Evolutionary conservation across 2,329 filamentous ascomycete species (phyloP).

Genomic region (Oidium heveae): DNA sequence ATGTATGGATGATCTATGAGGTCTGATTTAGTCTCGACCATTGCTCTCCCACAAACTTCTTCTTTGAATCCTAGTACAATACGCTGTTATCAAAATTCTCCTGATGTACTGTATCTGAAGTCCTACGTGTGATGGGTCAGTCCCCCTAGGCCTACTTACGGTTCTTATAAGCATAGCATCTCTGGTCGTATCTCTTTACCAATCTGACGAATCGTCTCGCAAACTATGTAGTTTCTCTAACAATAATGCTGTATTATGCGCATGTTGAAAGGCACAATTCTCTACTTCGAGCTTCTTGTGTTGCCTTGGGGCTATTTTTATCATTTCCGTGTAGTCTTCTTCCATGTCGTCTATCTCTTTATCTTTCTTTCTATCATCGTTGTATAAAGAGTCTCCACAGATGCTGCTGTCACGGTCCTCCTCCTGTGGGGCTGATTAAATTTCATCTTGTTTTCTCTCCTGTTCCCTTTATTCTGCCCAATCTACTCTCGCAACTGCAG

Average conservation of each 20-base stretch:
- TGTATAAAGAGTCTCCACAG: background rate
- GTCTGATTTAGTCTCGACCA: background rate
- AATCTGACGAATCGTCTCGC: background rate
- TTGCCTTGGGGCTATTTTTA: background rate
- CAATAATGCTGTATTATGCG: background rate
- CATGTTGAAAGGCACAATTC: background rate
- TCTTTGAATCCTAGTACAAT: background rate
- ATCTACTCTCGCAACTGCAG: background rate
- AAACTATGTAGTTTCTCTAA: background rate
- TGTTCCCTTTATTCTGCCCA: background rate
- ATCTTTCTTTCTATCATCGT: background rate
- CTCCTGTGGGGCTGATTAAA: background rate
- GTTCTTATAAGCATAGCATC: background rate
- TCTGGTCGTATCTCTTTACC: background rate
- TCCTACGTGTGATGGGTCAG: background rate
- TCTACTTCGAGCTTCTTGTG: background rate
- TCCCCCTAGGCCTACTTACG: background rate
- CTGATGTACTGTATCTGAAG: background rate
- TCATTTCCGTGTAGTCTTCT: background rate
- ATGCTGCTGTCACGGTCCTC: background rate
- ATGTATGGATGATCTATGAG: background rate
- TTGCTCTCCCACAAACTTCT: background rate
- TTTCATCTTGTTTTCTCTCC: background rate
- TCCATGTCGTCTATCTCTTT: background rate
- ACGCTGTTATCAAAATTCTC: background rate